Percentiles rank a stretch among this genome's conserved stretches.
These are phyloP conservation scores for Salicornia ramosissima DNA, from an alignment of 148 eudicot species.

Conservation along the genomic window DNA sequence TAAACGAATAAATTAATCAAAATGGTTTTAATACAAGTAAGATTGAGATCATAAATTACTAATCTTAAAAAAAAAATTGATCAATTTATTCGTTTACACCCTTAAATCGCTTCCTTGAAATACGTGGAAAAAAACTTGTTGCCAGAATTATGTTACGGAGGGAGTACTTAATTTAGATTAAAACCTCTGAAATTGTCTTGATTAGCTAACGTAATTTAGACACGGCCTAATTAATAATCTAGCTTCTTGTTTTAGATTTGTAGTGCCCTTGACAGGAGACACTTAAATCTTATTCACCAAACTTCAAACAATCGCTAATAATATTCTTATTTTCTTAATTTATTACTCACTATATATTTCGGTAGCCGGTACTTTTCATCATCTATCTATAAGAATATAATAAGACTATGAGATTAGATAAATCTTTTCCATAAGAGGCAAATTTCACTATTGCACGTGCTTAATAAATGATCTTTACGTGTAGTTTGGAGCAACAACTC, in stretches of 20 bases:
- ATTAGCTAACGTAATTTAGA: slow-evolving; percentile 12
- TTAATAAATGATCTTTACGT: not conserved
- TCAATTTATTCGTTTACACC: no score
- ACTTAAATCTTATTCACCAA: slow-evolving; percentile 15
- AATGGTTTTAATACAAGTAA: no score
- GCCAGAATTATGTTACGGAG: no score
- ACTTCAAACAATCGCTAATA: not conserved
- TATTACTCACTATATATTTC: no score
- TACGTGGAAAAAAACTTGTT: no score
- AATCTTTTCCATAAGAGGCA: not conserved
- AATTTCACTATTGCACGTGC: not conserved
- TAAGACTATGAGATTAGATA: not conserved
- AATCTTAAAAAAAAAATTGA: no score
- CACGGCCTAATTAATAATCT: not conserved
- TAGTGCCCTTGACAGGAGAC: slow-evolving; percentile 15
- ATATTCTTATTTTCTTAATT: not conserved
- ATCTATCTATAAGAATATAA: not conserved
- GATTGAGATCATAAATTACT: no score
- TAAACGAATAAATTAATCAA: no score
- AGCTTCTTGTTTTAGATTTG: slow-evolving; percentile 15
- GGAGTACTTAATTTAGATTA: not conserved
- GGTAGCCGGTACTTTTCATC: no score
- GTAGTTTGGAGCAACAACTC: not conserved
- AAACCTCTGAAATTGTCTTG: not conserved
- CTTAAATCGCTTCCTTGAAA: no score